A percentile compares a stretch with the other conserved stretches of the same genome.
Conservation (phyloP, 2,329 filamentous ascomycete species). For the Diaporthe sp. region DNA sequence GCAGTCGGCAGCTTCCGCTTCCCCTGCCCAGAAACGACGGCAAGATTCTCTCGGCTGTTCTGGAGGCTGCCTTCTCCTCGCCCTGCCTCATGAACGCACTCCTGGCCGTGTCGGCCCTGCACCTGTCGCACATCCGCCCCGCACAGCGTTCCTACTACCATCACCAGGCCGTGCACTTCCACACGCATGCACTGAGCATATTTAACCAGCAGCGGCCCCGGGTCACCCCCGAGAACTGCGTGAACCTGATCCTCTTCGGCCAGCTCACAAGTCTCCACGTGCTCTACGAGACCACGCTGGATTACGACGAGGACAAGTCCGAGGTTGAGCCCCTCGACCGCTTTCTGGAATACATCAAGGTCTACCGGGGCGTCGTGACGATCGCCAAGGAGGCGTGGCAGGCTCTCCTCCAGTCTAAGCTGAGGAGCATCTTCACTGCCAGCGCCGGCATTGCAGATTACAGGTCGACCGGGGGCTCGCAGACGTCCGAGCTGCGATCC, state of each 20-base stretch:
- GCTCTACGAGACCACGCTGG: constrained; percentile 57
- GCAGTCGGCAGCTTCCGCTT: constrained; percentile 5
- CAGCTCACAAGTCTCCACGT: constrained; percentile 56
- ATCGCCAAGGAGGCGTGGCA: constrained; percentile 48
- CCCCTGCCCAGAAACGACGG: constrained; percentile 9
- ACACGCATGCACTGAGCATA: constrained; percentile 53
- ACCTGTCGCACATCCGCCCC: constrained; percentile 31
- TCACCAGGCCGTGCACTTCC: constrained; percentile 54
- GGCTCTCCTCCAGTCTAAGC: constrained; percentile 47
- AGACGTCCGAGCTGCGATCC: constrained; percentile 22
- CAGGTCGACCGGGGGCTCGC: neutral
- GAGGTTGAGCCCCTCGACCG: constrained; percentile 52
- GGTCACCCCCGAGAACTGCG: constrained; percentile 46
- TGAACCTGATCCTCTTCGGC: constrained; percentile 58
- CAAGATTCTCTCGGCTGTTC: neutral
- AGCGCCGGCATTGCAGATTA: neutral
- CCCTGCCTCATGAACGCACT: constrained; percentile 28
- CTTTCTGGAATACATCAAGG: constrained; percentile 52
- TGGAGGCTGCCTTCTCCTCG: constrained; percentile 22
- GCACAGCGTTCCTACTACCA: constrained; percentile 42
- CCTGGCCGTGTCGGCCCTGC: constrained; percentile 23
- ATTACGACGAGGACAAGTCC: constrained; percentile 41
- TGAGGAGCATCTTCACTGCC: constrained; percentile 41
- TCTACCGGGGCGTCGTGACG: constrained; percentile 55
- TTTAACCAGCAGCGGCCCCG: constrained; percentile 47